phyloP scores from a whole-genome alignment of 345 rosid genomes.

The Pseudoturritis turrita region DNA sequence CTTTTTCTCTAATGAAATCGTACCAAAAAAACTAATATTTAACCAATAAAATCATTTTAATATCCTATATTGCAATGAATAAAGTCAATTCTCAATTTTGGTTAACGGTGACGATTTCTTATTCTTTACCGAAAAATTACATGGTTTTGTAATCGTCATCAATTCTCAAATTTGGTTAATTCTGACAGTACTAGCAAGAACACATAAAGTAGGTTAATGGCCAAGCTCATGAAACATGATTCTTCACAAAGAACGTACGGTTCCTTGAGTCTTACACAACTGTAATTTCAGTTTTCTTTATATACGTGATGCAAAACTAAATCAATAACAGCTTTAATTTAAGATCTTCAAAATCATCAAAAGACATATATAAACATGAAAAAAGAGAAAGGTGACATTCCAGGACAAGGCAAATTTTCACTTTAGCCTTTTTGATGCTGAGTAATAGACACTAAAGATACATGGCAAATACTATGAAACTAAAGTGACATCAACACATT shows the following conservation, averaged over 20 bases:
- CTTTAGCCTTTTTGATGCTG: conserved; percentile 26
- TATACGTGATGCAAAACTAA: background rate
- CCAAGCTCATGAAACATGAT: background rate
- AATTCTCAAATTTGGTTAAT: too few relatives aligned
- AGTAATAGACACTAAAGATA: conserved; percentile 23
- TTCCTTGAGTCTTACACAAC: conserved; percentile 8
- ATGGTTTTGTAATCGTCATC: too few relatives aligned
- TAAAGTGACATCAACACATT: conserved; percentile 4
- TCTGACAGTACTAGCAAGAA: too few relatives aligned
- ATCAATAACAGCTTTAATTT: conserved; percentile 4
- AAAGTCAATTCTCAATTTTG: background rate
- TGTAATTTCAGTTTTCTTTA: background rate
- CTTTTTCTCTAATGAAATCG: too few relatives aligned
- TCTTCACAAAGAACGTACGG: background rate
- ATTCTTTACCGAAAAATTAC: too few relatives aligned
- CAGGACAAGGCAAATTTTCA: conserved; percentile 18
- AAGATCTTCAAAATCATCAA: conserved; percentile 21
- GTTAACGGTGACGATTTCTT: too few relatives aligned
- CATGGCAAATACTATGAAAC: conserved; percentile 17
- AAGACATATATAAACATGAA: conserved; percentile 6
- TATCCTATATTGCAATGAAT: too few relatives aligned
- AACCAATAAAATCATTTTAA: background rate
- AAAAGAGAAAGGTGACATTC: conserved; percentile 21
- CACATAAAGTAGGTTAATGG: background rate
- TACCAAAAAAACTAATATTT: too few relatives aligned